phyloP scores from a whole-genome alignment of 257 asterid species.

The Solanum chmielewskii region DNA sequence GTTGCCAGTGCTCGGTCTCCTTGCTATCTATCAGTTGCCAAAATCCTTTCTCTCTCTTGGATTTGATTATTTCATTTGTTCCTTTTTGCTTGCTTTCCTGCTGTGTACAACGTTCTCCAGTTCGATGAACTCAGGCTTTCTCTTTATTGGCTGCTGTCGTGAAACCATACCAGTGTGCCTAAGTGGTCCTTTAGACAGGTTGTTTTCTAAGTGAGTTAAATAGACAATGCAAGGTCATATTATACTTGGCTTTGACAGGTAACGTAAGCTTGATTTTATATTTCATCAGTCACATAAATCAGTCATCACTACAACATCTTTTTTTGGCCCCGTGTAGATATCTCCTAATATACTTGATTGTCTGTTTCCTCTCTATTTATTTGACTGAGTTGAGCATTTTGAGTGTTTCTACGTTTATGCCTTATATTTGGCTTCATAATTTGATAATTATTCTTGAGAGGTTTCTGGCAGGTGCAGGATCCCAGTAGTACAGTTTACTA shows the following conservation, averaged over 20 bases:
- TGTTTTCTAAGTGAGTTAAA: neutral
- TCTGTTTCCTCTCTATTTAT: neutral
- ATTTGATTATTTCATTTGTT: neutral
- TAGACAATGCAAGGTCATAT: neutral
- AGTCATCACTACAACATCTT: neutral
- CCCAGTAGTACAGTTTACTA: conserved; percentile 58
- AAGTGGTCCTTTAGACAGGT: neutral
- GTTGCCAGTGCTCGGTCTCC: neutral
- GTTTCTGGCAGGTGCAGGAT: conserved; percentile 34
- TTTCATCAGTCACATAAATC: neutral
- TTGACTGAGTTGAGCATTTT: neutral
- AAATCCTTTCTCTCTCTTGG: neutral
- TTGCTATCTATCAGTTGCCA: neutral
- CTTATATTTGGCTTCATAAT: neutral
- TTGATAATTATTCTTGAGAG: neutral
- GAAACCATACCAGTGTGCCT: neutral
- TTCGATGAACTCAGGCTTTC: neutral
- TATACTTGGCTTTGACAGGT: neutral
- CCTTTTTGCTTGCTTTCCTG: neutral
- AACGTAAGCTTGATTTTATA: neutral
- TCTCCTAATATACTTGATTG: neutral
- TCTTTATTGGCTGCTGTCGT: neutral
- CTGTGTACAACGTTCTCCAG: neutral
- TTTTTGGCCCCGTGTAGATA: neutral
- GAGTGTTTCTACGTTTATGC: neutral